Evolutionary conservation across 129 eudicot species (phyloP).

Genomic region (Helichrysum umbraculigerum): DNA sequence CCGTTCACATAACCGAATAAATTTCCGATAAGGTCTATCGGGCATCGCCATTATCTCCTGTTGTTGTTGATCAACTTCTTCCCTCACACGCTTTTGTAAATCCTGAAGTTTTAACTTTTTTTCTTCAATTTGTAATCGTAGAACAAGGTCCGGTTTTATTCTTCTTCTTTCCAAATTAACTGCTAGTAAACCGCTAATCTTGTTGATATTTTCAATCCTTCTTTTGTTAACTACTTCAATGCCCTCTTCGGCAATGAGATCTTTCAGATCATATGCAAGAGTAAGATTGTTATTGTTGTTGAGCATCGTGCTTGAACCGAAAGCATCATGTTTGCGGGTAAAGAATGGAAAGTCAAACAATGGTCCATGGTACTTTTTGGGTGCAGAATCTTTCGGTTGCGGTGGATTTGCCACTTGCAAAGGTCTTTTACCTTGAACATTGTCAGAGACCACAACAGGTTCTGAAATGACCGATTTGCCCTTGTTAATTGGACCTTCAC

Average conservation of each 20-base stretch:
- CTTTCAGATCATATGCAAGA: conserved; percentile 86
- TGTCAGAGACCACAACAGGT: conserved; percentile 41
- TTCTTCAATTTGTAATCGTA: conserved; percentile 86
- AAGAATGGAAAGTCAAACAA: conserved; percentile 94
- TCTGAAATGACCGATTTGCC: conserved; percentile 73
- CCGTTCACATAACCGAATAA: conserved; percentile 85
- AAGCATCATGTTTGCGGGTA: conserved; percentile 84
- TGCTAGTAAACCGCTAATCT: conserved; percentile 73
- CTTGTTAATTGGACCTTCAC: conserved; percentile 51
- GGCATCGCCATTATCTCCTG: conserved; percentile 98
- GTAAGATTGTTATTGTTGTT: conserved; percentile 70
- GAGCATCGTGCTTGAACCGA: conserved; percentile 76
- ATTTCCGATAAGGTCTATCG: conserved; percentile 89
- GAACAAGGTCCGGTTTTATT: conserved; percentile 89
- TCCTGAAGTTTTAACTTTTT: conserved; percentile 72
- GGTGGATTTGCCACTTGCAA: conserved; percentile 44
- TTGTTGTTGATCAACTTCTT: conserved; percentile 87
- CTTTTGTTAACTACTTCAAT: conserved; percentile 54
- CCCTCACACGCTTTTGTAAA: conserved; percentile 81
- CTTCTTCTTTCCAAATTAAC: conserved; percentile 80
- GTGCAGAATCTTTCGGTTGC: conserved; percentile 65
- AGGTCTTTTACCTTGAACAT: conserved; percentile 53
- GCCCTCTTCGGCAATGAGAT: conserved; percentile 72
- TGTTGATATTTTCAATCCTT: conserved; percentile 64
- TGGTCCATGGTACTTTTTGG: conserved; percentile 94